phyloP scores from a whole-genome alignment of 352 stramenopile genomes.

The Pythium insidiosum region DNA sequence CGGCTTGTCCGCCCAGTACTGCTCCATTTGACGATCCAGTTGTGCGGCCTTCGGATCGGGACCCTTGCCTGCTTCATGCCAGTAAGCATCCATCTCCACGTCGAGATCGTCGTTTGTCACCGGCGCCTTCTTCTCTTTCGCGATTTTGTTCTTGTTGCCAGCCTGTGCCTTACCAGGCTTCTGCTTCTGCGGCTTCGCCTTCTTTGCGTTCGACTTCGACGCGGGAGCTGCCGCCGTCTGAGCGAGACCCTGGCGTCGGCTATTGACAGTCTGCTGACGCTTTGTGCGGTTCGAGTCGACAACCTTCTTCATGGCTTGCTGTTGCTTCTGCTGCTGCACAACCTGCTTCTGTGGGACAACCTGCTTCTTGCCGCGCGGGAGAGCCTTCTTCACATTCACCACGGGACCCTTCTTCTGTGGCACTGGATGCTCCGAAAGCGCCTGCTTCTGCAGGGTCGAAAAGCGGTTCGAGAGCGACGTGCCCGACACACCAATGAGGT shows the following conservation, averaged over 20 bases:
- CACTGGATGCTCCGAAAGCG: conserved; percentile 1
- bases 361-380: conserved; percentile 6
- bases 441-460: conserved; percentile 46
- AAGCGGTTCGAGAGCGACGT: conserved; percentile 75
- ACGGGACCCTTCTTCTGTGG: conserved; percentile 11
- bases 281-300: conserved; percentile 56
- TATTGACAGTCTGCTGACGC: conserved; percentile 67
- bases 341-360: conserved; percentile 13
- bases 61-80: conserved; percentile 82
- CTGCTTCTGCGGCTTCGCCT: conserved; percentile 12
- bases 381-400: conserved; percentile 13
- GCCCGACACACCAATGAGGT: conserved; percentile 50
- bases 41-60: conserved; percentile 73
- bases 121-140: conserved; percentile 28
- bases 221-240: conserved; percentile 5
- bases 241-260: conserved; percentile 62
- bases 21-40: conserved; percentile 83
- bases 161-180: conserved; percentile 8
- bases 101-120: conserved; percentile 73
- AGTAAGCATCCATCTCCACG: conserved; percentile 86
- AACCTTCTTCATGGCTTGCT: conserved; percentile 61
- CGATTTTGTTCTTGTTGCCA: conserved; percentile 1
- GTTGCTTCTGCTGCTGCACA: conserved; percentile 28
- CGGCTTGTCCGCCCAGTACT: conserved; percentile 85
- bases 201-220: conserved; percentile 18